Evolutionary conservation across 2,329 filamentous ascomycete genomes (phyloP).

Genomic region (Talaromyces sp.): DNA sequence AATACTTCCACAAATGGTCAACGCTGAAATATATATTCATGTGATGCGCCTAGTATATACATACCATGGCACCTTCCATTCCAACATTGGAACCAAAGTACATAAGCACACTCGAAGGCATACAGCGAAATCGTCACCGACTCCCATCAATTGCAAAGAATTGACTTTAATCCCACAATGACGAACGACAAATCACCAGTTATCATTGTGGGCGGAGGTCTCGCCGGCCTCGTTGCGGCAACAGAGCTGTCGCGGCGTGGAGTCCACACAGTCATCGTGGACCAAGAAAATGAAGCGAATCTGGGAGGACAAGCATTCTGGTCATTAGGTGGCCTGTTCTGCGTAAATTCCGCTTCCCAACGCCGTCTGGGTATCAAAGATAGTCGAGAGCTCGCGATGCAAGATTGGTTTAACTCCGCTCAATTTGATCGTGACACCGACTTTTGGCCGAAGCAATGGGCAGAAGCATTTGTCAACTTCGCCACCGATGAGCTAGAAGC

Average conservation of each 20-base stretch:
- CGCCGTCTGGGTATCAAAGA: conserved; percentile 60
- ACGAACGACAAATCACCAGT: conserved; percentile 19
- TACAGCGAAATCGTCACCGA: neutral
- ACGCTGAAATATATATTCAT: neutral
- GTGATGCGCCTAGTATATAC: neutral
- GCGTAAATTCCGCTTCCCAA: conserved; percentile 59
- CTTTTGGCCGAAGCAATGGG: conserved; percentile 60
- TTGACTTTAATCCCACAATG: neutral
- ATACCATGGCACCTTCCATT: neutral
- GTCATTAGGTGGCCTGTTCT: conserved; percentile 63
- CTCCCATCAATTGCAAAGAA: neutral
- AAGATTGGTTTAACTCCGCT: conserved; percentile 60
- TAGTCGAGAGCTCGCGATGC: conserved; percentile 56
- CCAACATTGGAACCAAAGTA: neutral
- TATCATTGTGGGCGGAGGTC: conserved; percentile 33
- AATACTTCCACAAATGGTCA: no score
- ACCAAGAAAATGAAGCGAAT: conserved; percentile 58
- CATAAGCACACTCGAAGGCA: neutral
- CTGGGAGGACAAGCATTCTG: conserved; percentile 64
- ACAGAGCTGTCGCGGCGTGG: conserved; percentile 31
- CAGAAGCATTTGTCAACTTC: conserved; percentile 64
- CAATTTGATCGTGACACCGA: conserved; percentile 59
- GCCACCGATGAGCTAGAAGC: conserved; percentile 58
- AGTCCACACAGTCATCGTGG: conserved; percentile 40
- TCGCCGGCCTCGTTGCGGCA: conserved; percentile 34